These are phyloP conservation scores for Xylaria arbuscula DNA, from an alignment of 2,329 filamentous ascomycete genomes.

Conservation along the genomic window DNA sequence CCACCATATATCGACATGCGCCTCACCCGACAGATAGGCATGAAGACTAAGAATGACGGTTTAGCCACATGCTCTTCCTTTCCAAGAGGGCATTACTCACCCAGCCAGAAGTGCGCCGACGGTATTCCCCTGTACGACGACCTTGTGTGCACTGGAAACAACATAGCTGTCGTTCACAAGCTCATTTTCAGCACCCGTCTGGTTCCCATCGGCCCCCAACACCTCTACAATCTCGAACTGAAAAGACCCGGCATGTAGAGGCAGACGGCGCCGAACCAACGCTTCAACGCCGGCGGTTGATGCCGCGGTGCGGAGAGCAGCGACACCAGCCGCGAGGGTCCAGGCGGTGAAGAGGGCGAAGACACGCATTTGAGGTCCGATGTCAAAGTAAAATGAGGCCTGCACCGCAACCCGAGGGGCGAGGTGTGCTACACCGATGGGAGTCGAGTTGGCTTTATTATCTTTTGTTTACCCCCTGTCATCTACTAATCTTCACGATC, in stretches of 20 bases:
- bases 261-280: slow-evolving; percentile 36
- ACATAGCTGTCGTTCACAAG: slow-evolving; percentile 35
- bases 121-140: slow-evolving; percentile 37
- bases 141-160: slow-evolving; percentile 30
- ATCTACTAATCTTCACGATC: neutral
- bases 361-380: slow-evolving; percentile 29
- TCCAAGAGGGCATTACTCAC: slow-evolving; percentile 17
- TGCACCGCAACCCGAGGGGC: slow-evolving; percentile 5
- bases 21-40: slow-evolving; percentile 35
- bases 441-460: neutral
- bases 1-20: slow-evolving; percentile 40
- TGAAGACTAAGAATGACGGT: slow-evolving; percentile 26
- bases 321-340: slow-evolving; percentile 25
- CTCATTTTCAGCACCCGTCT: slow-evolving; percentile 6
- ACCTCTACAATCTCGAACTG: slow-evolving; percentile 29
- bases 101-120: slow-evolving; percentile 33
- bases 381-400: neutral
- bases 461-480: neutral
- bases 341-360: slow-evolving; percentile 26
- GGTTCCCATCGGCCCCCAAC: neutral
- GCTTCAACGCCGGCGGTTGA: slow-evolving; percentile 35
- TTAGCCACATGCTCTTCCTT: slow-evolving; percentile 4
- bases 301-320: slow-evolving; percentile 25
- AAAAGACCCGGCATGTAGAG: slow-evolving; percentile 32
- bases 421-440: neutral